phyloP scores from a whole-genome alignment of 306 rosid species.

The Gleditsia sinensis region DNA sequence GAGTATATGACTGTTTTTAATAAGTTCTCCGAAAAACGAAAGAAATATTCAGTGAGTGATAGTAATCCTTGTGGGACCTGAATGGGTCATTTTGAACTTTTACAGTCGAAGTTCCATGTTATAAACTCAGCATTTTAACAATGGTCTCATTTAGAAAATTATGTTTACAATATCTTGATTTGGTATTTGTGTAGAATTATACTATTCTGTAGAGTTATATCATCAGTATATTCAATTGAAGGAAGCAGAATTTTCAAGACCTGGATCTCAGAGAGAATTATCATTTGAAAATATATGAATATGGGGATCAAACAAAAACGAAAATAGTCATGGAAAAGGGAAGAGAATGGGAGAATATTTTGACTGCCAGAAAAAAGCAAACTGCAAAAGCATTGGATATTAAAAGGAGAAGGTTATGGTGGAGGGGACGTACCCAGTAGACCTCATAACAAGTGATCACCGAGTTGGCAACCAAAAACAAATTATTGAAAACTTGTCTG shows the following conservation, averaged over 20 bases:
- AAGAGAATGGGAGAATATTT: slow-evolving; percentile 16
- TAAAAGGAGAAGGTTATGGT: slow-evolving; percentile 7
- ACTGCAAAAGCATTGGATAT: background rate
- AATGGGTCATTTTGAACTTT: no score
- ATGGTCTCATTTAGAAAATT: no score
- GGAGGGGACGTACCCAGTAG: slow-evolving; percentile 33
- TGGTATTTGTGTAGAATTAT: background rate
- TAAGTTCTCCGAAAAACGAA: no score
- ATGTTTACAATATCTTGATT: no score
- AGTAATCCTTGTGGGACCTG: no score
- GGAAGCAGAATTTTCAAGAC: no score
- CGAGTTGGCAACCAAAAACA: slow-evolving; percentile 16
- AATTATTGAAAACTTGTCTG: slow-evolving; percentile 39
- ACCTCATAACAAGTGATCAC: slow-evolving; percentile 21
- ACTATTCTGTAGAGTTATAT: no score
- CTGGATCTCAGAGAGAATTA: background rate
- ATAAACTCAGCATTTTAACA: background rate
- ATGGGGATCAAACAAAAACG: background rate
- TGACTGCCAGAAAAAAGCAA: slow-evolving; percentile 21
- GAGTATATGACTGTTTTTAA: no score
- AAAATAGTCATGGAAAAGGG: background rate
- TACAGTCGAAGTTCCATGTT: no score
- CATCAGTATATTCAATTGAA: no score
- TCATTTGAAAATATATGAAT: background rate
- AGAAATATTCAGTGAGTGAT: no score